A percentile compares a stretch with the other conserved stretches of the same genome.
phyloP scores from a whole-genome alignment of 2,329 filamentous ascomycete genomes.

The Epichloe glyceriae region DNA sequence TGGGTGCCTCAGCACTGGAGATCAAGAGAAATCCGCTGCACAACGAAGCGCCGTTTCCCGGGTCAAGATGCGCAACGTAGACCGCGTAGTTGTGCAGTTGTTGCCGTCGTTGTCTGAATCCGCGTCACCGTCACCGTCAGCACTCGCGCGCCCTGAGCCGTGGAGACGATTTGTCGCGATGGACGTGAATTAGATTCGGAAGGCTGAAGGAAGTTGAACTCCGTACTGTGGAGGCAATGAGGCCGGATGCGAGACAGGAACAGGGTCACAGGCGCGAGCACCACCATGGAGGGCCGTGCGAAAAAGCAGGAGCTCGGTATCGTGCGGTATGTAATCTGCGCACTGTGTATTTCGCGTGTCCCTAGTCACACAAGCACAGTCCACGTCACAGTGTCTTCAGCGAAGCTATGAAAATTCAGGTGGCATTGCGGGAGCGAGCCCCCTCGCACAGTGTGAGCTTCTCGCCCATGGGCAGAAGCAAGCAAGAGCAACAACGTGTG shows the following conservation, averaged over 20 bases:
- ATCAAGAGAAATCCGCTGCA: background rate
- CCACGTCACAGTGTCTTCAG: background rate
- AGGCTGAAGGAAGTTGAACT: background rate
- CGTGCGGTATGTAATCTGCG: accelerated
- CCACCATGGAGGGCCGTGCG: background rate
- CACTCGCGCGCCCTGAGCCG: conserved; percentile 14
- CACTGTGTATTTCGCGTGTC: background rate
- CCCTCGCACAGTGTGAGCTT: background rate
- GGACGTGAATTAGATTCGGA: conserved; percentile 10
- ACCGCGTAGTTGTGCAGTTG: background rate
- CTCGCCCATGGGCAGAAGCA: background rate
- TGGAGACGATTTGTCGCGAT: conserved; percentile 14
- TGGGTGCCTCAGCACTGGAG: conserved; percentile 6
- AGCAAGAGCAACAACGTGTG: background rate
- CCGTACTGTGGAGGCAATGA: conserved; percentile 4
- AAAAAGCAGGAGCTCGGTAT: too few relatives aligned
- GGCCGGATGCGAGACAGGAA: conserved; percentile 5
- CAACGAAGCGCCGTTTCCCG: background rate
- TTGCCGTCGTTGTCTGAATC: conserved; percentile 3
- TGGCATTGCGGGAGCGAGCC: background rate
- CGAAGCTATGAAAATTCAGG: background rate
- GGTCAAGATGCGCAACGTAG: background rate
- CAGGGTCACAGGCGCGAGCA: background rate
- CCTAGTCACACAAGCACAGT: background rate
- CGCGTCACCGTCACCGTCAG: conserved; percentile 9